Evolutionary conservation across 352 stramenopile genomes (phyloP), one percentile per base, ranked within the genome.

Genomic region (Pythium brassicae): DNA sequence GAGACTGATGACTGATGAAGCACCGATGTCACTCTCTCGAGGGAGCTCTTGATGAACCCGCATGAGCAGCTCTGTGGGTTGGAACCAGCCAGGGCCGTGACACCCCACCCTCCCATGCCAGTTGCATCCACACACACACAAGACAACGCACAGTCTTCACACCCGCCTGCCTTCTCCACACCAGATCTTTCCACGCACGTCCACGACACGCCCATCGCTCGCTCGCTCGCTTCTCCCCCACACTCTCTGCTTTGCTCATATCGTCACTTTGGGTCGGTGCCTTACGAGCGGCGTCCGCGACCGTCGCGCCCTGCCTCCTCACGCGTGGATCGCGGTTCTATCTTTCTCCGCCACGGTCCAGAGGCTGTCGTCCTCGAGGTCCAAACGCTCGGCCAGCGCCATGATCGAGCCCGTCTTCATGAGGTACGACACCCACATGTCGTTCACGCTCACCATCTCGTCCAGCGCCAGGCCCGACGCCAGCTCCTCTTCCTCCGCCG

Each of bases 271-370:
- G n/a, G 6, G 20, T 47, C n/a, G n/a, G n/a, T n/a, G n/a, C n/a
- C n/a, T n/a, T n/a, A n/a, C n/a, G n/a, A n/a, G n/a, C n/a, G n/a
- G n/a, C n/a, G n/a, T n/a, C n/a, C n/a, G n/a, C n/a, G n/a, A n/a
- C 39, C 40, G 19, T 14, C 40, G 5, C 15, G 10, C 25, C 17
- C 15, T 26, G 19, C 17, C 15, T 26, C 8, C 56, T 71, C 65
- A 71, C 34, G 83, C 83, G 68, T 94, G 83, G 62, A 94, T 92
- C 37, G 83, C 81, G 19, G 79, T 86, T 69, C 83, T 68, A 69
- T 94, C 83, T 68, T 94, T 91, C 61, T 94, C 83, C 6, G 77
- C 82, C 55, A 94, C 83, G 45, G 72, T 85, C 83, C 83, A 94
- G 63, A 76, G 64, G 64, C 83, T 94, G 66, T 94, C 83, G 53